These are phyloP conservation scores for Magnusiomyces suaveolens DNA, from an alignment of 1,139 yeast species.

Conservation along the genomic window DNA sequence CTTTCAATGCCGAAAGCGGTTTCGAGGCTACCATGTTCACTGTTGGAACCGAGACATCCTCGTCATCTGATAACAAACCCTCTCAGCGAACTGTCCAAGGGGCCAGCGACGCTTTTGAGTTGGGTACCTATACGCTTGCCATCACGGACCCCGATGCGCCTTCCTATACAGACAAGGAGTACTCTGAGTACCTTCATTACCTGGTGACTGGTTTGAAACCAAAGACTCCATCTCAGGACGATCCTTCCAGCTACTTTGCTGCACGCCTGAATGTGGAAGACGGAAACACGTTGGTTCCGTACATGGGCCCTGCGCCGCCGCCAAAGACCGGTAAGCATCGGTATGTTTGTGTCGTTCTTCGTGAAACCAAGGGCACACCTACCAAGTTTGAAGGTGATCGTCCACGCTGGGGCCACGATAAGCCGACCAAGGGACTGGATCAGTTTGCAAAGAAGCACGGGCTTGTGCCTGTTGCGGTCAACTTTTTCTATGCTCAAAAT, in stretches of 20 bases:
- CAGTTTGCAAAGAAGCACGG: constrained; percentile 64
- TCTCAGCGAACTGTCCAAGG: too few species aligned
- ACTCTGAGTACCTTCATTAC: constrained; percentile 85
- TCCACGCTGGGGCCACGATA: constrained; percentile 78
- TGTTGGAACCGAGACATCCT: background rate
- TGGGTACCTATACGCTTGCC: constrained; percentile 50
- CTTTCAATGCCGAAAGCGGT: constrained; percentile 40
- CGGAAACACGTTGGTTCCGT: constrained; percentile 36
- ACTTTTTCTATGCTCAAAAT: constrained; percentile 70
- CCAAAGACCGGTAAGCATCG: constrained; percentile 73
- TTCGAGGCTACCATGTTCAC: constrained; percentile 5
- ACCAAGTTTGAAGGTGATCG: constrained; percentile 43
- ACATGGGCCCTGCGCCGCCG: constrained; percentile 81
- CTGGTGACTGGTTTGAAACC: constrained; percentile 55
- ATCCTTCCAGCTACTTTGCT: constrained; percentile 27
- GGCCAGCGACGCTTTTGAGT: too few species aligned
- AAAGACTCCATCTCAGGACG: constrained; percentile 39
- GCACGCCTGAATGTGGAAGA: constrained; percentile 25
- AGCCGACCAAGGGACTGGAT: constrained; percentile 63
- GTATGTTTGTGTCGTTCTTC: constrained; percentile 64
- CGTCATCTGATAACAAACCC: constrained; percentile 8
- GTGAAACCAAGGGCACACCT: constrained; percentile 39
- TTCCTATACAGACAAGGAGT: constrained; percentile 63
- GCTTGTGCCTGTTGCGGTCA: constrained; percentile 58
- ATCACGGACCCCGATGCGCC: constrained; percentile 95